Evolutionary conservation across 768 basidiomycete genomes (phyloP), one percentile per base, ranked within the genome.

Genomic region (Lentinula lateritia): DNA sequence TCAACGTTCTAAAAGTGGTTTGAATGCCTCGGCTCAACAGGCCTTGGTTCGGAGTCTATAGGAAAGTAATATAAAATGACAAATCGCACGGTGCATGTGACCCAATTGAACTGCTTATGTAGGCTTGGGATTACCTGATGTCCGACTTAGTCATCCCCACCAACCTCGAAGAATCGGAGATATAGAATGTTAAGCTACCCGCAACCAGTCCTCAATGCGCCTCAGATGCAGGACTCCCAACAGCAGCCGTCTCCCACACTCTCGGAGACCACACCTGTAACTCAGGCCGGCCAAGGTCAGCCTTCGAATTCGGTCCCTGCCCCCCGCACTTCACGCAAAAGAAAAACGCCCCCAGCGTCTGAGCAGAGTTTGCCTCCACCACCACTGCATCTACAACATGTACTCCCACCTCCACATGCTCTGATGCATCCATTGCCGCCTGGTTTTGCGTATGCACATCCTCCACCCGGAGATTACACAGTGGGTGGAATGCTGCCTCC

Each of bases 341-440:
- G 90, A 67, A 92, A 92, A 72, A 69, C 88, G 0, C 87, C 88
- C 7, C 81, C 88, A 2, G 68, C 71, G 6, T 60, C 65, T 4
- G 68, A 67, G 72, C 52, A 73, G 53, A 71, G 65, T 2, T 71
- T 63, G 13, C 69, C 68, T 32, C 71, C 71, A 16, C 77, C 68
- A 0, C 78, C 23, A 63, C 72, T 73, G 0, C 75, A 73, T 62
- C 74, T 83, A 63, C 82, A 81, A 35, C 83, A 83, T 63, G 79
- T 82, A 66, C 76, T 85, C 0, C 83, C 83, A 1, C 84, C 81
- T 5, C 80, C 81, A 32, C 77, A 83, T 62, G 74, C 80, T 32
- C 75, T 87, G 60, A 82, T 85, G 64, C 84, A 80, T 38, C 75
- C 76, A 6, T 69, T 67, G 7, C 83, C 83, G 5, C 82, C 80